Evolutionary conservation across 2,329 filamentous ascomycete genomes (phyloP).

Genomic region (Ophiostoma fasciatum): DNA sequence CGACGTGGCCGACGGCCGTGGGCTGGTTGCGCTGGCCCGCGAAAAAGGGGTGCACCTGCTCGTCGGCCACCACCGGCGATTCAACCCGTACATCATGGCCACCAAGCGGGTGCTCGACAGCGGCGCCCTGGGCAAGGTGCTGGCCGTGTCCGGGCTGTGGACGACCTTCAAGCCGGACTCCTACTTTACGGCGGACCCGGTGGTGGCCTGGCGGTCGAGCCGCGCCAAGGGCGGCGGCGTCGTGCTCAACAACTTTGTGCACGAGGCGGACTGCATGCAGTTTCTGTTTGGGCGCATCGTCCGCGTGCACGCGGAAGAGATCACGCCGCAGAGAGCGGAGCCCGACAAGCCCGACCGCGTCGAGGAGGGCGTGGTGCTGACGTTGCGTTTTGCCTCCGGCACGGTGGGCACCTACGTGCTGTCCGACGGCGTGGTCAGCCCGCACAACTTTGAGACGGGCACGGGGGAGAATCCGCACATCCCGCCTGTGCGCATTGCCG

Average conservation of each 20-base stretch:
- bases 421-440: constrained; percentile 34
- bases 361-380: constrained; percentile 37
- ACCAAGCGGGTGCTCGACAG: constrained; percentile 29
- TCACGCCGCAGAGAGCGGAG: constrained; percentile 22
- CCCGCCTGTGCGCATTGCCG: background rate
- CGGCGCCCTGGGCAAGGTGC: constrained; percentile 12
- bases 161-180: constrained; percentile 31
- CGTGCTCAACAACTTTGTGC: constrained; percentile 40
- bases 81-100: constrained; percentile 39
- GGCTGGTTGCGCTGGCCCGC: constrained; percentile 18
- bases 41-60: constrained; percentile 16
- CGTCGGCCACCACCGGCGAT: constrained; percentile 43
- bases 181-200: constrained; percentile 31
- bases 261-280: constrained; percentile 44
- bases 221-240: constrained; percentile 29
- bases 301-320: constrained; percentile 34
- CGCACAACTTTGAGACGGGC: constrained; percentile 39
- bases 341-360: background rate
- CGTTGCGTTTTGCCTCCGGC: constrained; percentile 36
- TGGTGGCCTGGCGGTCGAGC: constrained; percentile 28
- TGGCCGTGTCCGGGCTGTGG: constrained; percentile 42
- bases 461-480: constrained; percentile 44
- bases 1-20: constrained; percentile 16
- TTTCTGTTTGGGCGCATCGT: constrained; percentile 38
- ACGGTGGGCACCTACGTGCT: constrained; percentile 42